Conservation (phyloP, 495 filamentous ascomycete species). For the Melanomma pulvis-pyrius region DNA sequence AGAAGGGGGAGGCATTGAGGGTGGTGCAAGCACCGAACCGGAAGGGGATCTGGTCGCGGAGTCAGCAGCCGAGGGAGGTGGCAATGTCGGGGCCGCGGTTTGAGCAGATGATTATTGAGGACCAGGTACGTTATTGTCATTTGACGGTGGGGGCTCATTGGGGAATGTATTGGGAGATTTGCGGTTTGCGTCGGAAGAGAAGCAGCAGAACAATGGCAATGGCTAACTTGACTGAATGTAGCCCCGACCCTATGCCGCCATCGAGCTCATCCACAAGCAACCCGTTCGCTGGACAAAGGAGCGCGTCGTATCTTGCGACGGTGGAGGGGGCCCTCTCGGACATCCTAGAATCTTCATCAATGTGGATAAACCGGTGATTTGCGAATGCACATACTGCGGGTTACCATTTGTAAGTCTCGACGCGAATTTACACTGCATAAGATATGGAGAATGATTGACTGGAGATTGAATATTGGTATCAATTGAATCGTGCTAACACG, state of each 20-base stretch:
- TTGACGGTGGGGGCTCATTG: background rate
- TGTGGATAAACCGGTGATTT: constrained; percentile 93
- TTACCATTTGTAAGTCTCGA: constrained; percentile 77
- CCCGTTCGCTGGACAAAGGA: constrained; percentile 90
- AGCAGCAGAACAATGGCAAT: constrained; percentile 3
- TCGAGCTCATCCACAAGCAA: constrained; percentile 93
- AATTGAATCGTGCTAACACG: constrained; percentile 16
- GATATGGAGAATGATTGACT: background rate
- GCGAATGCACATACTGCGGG: constrained; percentile 90
- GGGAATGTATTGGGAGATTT: background rate
- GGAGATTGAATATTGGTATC: background rate
- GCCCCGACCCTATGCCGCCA: constrained; percentile 86
- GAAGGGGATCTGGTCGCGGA: constrained; percentile 73
- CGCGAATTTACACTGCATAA: background rate
- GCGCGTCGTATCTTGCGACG: constrained; percentile 81
- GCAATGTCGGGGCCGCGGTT: constrained; percentile 94
- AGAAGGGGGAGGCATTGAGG: constrained; percentile 62
- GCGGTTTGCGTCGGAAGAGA: background rate
- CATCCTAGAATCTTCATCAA: constrained; percentile 97
- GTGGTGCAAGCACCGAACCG: constrained; percentile 87
- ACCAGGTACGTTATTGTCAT: constrained; percentile 65
- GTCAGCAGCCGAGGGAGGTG: constrained; percentile 73
- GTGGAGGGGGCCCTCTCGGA: constrained; percentile 87
- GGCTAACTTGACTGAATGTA: constrained; percentile 45
- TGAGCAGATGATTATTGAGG: constrained; percentile 90